Conservation (phyloP, 2,329 filamentous ascomycete genomes). For the Aspergillus sp. region DNA sequence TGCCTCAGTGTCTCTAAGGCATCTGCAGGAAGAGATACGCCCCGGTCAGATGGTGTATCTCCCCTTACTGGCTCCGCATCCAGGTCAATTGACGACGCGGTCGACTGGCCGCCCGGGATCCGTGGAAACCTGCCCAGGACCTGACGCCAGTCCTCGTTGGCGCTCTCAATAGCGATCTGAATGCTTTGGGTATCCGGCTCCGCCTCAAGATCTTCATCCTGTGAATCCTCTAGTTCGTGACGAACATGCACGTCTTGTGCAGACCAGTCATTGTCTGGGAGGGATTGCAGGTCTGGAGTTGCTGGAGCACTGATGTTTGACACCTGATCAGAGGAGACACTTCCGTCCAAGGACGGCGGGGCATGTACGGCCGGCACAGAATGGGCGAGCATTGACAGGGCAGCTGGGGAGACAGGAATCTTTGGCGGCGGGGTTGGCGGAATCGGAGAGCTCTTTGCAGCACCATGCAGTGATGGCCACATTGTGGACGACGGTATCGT, state of each 20-base stretch:
- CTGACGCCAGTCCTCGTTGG: constrained; percentile 61
- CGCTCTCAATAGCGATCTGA: constrained; percentile 42
- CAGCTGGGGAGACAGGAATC: constrained; percentile 74
- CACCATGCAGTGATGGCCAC: constrained; percentile 59
- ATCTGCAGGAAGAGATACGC: constrained; percentile 73
- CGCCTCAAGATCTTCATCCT: constrained; percentile 26
- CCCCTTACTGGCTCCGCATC: constrained; percentile 24
- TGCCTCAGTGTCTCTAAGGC: constrained; percentile 80
- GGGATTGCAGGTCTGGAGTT: constrained; percentile 70
- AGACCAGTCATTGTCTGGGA: constrained; percentile 64
- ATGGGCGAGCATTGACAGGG: constrained; percentile 70
- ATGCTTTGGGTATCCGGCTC: constrained; percentile 32
- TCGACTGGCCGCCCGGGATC: constrained; percentile 32
- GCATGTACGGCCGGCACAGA: constrained; percentile 74
- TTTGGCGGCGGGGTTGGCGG: constrained; percentile 53
- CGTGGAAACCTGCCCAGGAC: constrained; percentile 44
- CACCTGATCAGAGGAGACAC: constrained; percentile 83
- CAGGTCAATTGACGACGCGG: constrained; percentile 21
- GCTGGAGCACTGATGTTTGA: constrained; percentile 79
- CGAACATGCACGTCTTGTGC: constrained; percentile 36
- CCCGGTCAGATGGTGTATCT: constrained; percentile 46
- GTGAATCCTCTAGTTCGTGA: constrained; percentile 34
- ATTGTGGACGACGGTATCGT: constrained; percentile 60
- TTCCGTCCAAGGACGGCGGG: constrained; percentile 86
- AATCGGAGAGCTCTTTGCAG: constrained; percentile 50